Percentiles rank a stretch among this genome's conserved stretches.
Evolutionary conservation across 495 filamentous ascomycete species (phyloP).

Genomic region (Podospora didyma): DNA sequence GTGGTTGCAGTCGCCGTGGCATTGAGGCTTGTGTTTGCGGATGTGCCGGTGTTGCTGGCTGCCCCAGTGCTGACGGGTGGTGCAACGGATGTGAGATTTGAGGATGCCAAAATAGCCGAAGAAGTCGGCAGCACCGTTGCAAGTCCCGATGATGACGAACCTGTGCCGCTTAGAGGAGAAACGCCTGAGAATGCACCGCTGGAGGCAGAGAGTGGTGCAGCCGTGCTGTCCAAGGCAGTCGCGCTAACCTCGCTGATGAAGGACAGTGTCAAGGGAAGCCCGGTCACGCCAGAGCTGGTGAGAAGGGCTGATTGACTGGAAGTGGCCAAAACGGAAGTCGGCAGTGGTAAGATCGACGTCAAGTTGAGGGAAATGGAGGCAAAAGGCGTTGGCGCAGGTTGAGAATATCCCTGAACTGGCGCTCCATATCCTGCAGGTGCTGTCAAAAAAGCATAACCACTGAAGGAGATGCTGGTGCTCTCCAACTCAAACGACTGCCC

Average conservation of each 20-base stretch:
- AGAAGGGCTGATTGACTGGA: background rate
- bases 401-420: slow-evolving; percentile 8
- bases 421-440: slow-evolving; percentile 7
- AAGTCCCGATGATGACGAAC: too few species aligned
- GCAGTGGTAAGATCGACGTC: background rate
- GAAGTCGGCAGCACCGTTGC: too few species aligned
- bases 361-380: background rate
- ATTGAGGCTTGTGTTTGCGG: too few species aligned
- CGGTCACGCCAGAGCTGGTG: too few species aligned
- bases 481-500: background rate
- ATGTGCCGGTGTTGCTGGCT: too few species aligned
- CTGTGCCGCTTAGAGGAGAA: too few species aligned
- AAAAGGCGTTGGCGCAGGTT: background rate
- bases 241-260: background rate
- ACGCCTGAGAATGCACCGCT: too few species aligned
- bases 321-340: background rate
- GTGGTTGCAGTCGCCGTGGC: too few species aligned
- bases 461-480: background rate
- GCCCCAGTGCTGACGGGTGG: too few species aligned
- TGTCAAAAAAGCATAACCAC: slow-evolving; percentile 11
- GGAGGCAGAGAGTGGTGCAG: background rate
- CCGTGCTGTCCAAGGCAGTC: background rate
- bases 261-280: background rate
- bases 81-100: too few species aligned
- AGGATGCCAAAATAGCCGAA: too few species aligned